phyloP scores from a whole-genome alignment of 371 early-diverging fungal species.

The Funneliformis caledonium region DNA sequence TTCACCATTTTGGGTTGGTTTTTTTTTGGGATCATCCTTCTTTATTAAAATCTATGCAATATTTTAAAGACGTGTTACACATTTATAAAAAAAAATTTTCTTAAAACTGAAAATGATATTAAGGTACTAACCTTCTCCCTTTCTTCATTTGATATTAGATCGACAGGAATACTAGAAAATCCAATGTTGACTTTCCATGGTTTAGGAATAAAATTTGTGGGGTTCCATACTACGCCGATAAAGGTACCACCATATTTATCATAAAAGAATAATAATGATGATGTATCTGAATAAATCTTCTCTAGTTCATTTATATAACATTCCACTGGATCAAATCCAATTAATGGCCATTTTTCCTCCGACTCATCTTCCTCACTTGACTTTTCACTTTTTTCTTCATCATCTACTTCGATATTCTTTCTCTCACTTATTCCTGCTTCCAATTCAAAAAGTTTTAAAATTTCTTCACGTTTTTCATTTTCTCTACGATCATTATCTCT shows the following conservation, averaged over 20 bases:
- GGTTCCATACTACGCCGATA: conserved; percentile 77
- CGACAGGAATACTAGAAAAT: conserved; percentile 65
- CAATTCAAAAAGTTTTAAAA: conserved; percentile 14
- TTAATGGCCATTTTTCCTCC: conserved; percentile 39
- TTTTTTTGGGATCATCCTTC: neutral
- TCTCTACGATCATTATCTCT: neutral
- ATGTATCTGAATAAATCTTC: conserved; percentile 51
- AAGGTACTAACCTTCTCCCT: neutral
- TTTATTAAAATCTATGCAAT: neutral
- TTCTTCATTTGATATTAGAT: conserved; percentile 52
- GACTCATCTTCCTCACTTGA: conserved; percentile 51
- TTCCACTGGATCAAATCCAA: conserved; percentile 70
- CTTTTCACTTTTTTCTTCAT: conserved; percentile 39
- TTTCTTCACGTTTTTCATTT: neutral
- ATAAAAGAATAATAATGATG: conserved; percentile 64
- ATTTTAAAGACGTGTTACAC: neutral
- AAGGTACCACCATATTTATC: conserved; percentile 79
- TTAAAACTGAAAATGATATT: neutral
- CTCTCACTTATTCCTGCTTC: conserved; percentile 37
- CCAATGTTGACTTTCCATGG: conserved; percentile 71
- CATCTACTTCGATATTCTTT: neutral
- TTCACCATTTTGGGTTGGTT: neutral
- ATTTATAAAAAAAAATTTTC: neutral
- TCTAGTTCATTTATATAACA: conserved; percentile 66
- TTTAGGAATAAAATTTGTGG: conserved; percentile 53